phyloP scores from a whole-genome alignment of 2,329 filamentous ascomycete species.

The Fusarium armeniacum region DNA sequence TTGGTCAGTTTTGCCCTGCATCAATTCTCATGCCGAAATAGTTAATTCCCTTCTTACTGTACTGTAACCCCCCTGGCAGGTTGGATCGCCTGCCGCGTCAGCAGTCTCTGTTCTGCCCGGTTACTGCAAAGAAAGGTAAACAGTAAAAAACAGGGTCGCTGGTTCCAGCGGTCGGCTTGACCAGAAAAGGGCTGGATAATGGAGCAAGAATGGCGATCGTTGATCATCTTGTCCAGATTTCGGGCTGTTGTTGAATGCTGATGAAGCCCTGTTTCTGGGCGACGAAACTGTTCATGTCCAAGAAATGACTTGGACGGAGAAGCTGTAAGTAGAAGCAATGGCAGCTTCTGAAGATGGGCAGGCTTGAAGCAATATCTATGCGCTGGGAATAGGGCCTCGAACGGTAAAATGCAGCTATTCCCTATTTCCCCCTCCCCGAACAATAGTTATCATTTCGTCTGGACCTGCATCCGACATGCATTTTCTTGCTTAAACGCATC shows the following conservation, averaged over 20 bases:
- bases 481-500: slow-evolving; percentile 5
- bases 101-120: slow-evolving; percentile 29
- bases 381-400: slow-evolving; percentile 6
- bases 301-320: slow-evolving; percentile 19
- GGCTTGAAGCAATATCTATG: not conserved
- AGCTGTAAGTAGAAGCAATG: not conserved
- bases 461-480: slow-evolving; percentile 8
- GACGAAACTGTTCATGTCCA: slow-evolving; percentile 15
- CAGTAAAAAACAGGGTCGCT: slow-evolving; percentile 22
- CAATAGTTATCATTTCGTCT: not conserved
- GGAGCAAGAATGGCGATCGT: slow-evolving; percentile 16
- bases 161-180: slow-evolving; percentile 31
- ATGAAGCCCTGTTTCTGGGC: slow-evolving; percentile 8
- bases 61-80: slow-evolving; percentile 7
- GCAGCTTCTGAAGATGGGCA: slow-evolving; percentile 3
- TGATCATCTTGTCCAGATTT: slow-evolving; percentile 25
- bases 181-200: slow-evolving; percentile 22
- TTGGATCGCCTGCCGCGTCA: slow-evolving; percentile 46
- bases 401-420: slow-evolving; percentile 9
- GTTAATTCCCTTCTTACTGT: slow-evolving; percentile 23
- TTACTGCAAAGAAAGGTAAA: slow-evolving; percentile 20
- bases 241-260: slow-evolving; percentile 4
- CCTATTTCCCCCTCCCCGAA: slow-evolving; percentile 1
- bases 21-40: slow-evolving; percentile 16
- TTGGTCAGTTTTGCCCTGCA: slow-evolving; percentile 37